Evolutionary conservation across 2,329 filamentous ascomycete genomes (phyloP).

Genomic region (Ascochyta clinopodiicola): DNA sequence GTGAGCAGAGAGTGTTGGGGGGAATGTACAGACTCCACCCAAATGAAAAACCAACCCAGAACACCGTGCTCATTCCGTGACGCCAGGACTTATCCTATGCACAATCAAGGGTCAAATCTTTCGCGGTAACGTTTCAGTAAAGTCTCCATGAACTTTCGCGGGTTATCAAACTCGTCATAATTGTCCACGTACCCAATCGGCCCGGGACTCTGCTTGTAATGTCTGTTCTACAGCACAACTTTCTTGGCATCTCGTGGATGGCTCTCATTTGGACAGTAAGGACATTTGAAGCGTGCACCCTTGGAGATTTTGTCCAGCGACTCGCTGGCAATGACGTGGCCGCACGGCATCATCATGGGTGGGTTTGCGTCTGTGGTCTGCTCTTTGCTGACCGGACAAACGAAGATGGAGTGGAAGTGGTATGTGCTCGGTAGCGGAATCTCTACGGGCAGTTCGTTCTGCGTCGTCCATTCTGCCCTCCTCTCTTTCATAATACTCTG

Average conservation of each 20-base stretch:
- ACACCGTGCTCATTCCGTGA: background rate
- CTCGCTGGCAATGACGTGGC: constrained; percentile 89
- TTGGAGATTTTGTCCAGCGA: constrained; percentile 81
- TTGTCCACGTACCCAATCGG: background rate
- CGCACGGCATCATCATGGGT: constrained; percentile 95
- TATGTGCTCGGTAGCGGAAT: constrained; percentile 69
- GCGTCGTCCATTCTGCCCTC: constrained; percentile 92
- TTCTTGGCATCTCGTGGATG: constrained; percentile 71
- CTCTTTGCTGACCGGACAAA: constrained; percentile 96
- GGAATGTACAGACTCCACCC: background rate
- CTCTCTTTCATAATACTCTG: constrained; percentile 86
- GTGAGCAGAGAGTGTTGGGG: background rate
- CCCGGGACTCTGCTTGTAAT: background rate
- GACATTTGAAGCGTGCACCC: constrained; percentile 86
- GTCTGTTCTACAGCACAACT: constrained; percentile 38
- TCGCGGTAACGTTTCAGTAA: background rate
- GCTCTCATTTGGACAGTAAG: constrained; percentile 90
- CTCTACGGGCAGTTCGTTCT: constrained; percentile 84
- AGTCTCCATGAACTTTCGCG: background rate
- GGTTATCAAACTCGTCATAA: background rate
- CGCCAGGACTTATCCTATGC: background rate
- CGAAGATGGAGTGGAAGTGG: constrained; percentile 93
- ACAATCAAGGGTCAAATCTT: background rate
- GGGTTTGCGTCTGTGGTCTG: constrained; percentile 93
- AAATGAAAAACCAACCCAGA: background rate